Evolutionary conservation across 352 stramenopile species (phyloP), one percentile per base, ranked within the genome.

Genomic region (Phytophthora constricta): DNA sequence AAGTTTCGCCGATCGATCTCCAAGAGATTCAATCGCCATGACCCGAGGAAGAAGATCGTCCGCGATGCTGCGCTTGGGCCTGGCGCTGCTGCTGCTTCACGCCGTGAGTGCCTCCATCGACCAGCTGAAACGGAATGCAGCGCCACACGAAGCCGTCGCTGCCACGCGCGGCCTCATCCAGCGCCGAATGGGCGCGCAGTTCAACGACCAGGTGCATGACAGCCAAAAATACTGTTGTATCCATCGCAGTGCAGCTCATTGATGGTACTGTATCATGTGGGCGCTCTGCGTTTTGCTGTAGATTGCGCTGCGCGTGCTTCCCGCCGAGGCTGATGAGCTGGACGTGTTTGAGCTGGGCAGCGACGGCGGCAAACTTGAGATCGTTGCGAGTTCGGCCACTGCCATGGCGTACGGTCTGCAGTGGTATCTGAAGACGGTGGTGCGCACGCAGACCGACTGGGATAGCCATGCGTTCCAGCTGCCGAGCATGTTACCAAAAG

Each of bases 361-460:
- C 10, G 68, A 65, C 2, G 77, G 57, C 14, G 62, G 78, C 47
- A 89, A 87, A 50, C 62, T 91, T 25, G 64, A 90, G 58, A 76
- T 93, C 58, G 65, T 75, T 0, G 80, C 68, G 20, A 87, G 62
- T 47, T 82, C 79, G 26, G 86, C 70, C 17, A 92, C 82, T 4
- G 80, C 86, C 41, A 86, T 92, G 66, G 70, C 82, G 23, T 94
- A 89, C 58, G 83, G 72, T 13, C 62, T 94, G 23, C 84, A 94
- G 49, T 91, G 82, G 84, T 94, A 92, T 58, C 68, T 94, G 23
- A 94, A 94, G 71, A 79, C 62, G 5, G 64, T 80, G 11, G 57
- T 94, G 52, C 82, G 84, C 52, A 92, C 86, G 31, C 86, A 94
- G 57, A 94, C 82, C 2, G 86, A 94, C 68, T 94, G 86, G 86